These are phyloP conservation scores for Penicillium sp. DNA, from an alignment of 2,329 filamentous ascomycete species.

Conservation along the genomic window DNA sequence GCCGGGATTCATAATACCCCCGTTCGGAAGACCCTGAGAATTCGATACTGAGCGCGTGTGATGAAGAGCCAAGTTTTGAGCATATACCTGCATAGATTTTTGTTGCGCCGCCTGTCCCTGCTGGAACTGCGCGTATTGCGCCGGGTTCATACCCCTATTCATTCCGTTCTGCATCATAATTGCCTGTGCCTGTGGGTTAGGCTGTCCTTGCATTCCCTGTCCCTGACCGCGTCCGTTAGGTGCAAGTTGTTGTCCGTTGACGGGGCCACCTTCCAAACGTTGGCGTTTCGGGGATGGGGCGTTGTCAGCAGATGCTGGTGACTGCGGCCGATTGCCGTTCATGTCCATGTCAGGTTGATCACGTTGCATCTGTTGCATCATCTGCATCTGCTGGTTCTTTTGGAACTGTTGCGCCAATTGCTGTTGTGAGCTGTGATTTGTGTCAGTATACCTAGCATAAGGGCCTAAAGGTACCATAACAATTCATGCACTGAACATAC, in stretches of 20 bases:
- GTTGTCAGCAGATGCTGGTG: conserved; percentile 81
- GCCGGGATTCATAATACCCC: conserved; percentile 67
- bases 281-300: conserved; percentile 90
- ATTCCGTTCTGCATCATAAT: conserved; percentile 68
- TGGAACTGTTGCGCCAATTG: conserved; percentile 69
- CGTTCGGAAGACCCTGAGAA: conserved; percentile 78
- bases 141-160: conserved; percentile 70
- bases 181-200: conserved; percentile 53
- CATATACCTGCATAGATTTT: conserved; percentile 87
- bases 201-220: conserved; percentile 72
- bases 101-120: conserved; percentile 67
- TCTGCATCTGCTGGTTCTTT: conserved; percentile 58
- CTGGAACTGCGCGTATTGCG: conserved; percentile 73
- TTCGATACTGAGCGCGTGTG: conserved; percentile 76
- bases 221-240: conserved; percentile 71
- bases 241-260: conserved; percentile 78
- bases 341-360: conserved; percentile 87
- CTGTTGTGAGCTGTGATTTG: conserved; percentile 59
- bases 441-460: too few relatives aligned
- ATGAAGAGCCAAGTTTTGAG: conserved; percentile 80
- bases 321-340: conserved; percentile 78
- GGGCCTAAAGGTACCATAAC: too few relatives aligned
- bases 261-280: conserved; percentile 74
- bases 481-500: too few relatives aligned
- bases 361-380: conserved; percentile 82